Percentiles rank a stretch among this genome's conserved stretches.
phyloP scores from a whole-genome alignment of 495 filamentous ascomycete genomes.

The Amphirosellinia nigrospora region DNA sequence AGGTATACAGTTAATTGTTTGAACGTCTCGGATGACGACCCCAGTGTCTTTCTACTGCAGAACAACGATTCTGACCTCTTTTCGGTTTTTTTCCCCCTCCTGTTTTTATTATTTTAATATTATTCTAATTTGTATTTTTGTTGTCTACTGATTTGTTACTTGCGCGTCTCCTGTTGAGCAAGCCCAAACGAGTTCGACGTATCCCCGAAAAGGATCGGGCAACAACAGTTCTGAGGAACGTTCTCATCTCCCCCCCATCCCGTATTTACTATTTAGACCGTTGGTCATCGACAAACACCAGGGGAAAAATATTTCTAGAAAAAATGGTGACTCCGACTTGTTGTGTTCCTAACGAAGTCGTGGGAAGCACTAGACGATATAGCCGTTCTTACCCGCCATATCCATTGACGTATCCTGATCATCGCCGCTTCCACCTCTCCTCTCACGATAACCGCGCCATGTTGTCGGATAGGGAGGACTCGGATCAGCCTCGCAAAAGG shows the following conservation, averaged over 20 bases:
- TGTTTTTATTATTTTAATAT: not conserved
- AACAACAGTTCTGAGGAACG: conserved; percentile 21
- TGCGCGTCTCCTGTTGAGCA: conserved; percentile 7
- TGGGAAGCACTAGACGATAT: conserved; percentile 45
- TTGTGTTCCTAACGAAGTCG: conserved; percentile 40
- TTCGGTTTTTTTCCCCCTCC: not conserved
- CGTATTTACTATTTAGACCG: conserved; percentile 22
- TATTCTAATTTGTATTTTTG: conserved; percentile 23
- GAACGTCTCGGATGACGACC: conserved; percentile 3
- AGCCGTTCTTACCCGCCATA: conserved; percentile 48
- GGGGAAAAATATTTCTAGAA: conserved; percentile 2
- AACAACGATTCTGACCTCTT: not conserved
- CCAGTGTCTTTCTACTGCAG: conserved; percentile 14
- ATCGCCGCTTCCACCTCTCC: conserved; percentile 44
- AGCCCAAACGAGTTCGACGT: conserved; percentile 32
- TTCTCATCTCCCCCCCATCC: conserved; percentile 36
- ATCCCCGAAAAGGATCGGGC: conserved; percentile 37
- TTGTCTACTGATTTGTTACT: conserved; percentile 30
- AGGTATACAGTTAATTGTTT: conserved; percentile 28
- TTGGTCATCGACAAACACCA: conserved; percentile 20
- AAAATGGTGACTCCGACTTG: conserved; percentile 52
- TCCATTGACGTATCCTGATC: conserved; percentile 41
- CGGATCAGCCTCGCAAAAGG: conserved; percentile 59
- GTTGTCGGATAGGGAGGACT: conserved; percentile 48
- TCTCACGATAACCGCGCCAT: conserved; percentile 47